Conservation (phyloP, 2,329 filamentous ascomycete genomes). For the Sporothrix luriei region DNA sequence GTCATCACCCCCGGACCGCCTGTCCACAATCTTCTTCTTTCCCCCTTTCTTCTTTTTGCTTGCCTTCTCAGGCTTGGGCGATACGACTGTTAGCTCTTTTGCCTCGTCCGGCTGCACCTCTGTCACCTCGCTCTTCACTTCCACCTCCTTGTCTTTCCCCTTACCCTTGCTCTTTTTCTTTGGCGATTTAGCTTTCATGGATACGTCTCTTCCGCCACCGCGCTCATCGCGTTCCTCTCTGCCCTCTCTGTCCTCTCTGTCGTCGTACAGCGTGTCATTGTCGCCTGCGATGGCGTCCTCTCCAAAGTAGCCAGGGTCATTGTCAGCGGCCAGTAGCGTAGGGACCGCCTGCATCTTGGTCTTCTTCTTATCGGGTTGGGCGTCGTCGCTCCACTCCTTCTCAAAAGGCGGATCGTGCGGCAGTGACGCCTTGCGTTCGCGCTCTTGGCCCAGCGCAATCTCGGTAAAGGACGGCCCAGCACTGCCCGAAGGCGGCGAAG, state of each 20-base stretch:
- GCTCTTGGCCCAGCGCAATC: slow-evolving; percentile 41
- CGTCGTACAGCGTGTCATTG: slow-evolving; percentile 9
- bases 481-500: background rate
- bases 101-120: background rate
- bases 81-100: background rate
- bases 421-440: slow-evolving; percentile 42
- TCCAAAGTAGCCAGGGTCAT: background rate
- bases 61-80: slow-evolving; percentile 39
- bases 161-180: slow-evolving; percentile 27
- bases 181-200: slow-evolving; percentile 9
- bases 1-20: slow-evolving; percentile 47
- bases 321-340: background rate
- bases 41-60: slow-evolving; percentile 38
- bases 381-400: slow-evolving; percentile 37
- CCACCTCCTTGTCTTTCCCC: slow-evolving; percentile 5
- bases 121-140: background rate
- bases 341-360: slow-evolving; percentile 9
- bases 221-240: background rate
- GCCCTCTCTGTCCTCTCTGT: background rate
- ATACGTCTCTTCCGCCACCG: background rate
- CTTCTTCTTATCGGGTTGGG: slow-evolving; percentile 23
- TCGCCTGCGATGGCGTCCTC: background rate
- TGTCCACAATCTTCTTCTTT: slow-evolving; percentile 47
- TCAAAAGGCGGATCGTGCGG: slow-evolving; percentile 46
- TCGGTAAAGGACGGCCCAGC: slow-evolving; percentile 17